phyloP scores from a whole-genome alignment of 495 filamentous ascomycete genomes.

The Echria macrotheca region DNA sequence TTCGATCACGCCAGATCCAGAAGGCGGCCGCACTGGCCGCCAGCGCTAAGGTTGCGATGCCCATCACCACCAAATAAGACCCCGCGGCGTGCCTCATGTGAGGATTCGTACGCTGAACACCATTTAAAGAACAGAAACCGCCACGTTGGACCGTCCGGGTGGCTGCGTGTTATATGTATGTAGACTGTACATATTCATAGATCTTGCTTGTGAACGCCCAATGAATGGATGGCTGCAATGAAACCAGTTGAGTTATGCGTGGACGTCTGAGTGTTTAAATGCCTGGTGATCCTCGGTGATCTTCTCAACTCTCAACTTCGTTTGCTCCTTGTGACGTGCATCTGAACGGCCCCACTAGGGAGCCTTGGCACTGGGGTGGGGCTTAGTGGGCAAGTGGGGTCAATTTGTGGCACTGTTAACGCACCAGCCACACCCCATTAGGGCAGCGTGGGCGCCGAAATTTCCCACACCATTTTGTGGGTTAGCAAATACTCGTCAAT shows the following conservation, averaged over 20 bases:
- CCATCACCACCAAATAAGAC: slow-evolving; percentile 41
- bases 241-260: neutral
- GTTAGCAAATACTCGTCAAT: slow-evolving; percentile 18
- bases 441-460: slow-evolving; percentile 26
- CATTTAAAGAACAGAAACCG: too few relatives aligned
- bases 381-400: too few relatives aligned
- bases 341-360: too few relatives aligned
- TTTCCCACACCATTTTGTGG: slow-evolving; percentile 28
- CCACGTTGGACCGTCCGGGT: too few relatives aligned
- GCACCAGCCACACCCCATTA: slow-evolving; percentile 22
- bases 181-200: neutral
- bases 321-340: too few relatives aligned
- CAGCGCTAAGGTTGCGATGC: slow-evolving; percentile 42
- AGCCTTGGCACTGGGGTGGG: too few relatives aligned
- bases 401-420: neutral
- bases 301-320: neutral
- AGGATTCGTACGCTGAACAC: too few relatives aligned
- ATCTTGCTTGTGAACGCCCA: neutral
- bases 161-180: too few relatives aligned
- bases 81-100: too few relatives aligned
- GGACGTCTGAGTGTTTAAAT: too few relatives aligned
- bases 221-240: neutral
- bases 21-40: slow-evolving; percentile 58
- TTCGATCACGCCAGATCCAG: slow-evolving; percentile 65
- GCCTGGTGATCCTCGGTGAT: neutral